Conservation (phyloP, 768 basidiomycete species). For the Tricholoma sp. region DNA sequence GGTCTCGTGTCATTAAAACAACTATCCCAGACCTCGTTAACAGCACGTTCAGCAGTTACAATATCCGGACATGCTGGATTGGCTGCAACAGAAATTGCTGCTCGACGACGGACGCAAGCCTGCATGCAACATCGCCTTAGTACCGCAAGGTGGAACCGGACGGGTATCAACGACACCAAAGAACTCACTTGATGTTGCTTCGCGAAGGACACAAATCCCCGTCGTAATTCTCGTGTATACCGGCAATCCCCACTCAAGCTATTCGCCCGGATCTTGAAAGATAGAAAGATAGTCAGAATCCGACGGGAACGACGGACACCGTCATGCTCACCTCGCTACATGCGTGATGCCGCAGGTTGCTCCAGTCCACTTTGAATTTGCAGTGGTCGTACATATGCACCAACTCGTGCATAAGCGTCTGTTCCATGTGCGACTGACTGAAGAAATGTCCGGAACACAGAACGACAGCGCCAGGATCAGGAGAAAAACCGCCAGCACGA, state of each 20-base stretch:
- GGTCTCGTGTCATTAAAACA: conserved; percentile 94
- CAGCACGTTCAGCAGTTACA: conserved; percentile 78
- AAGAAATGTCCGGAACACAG: conserved; percentile 84
- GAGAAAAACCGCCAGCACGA: conserved; percentile 77
- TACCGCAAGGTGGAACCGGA: background rate
- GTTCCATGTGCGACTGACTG: conserved; percentile 84
- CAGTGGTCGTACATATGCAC: conserved; percentile 95
- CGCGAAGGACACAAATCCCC: conserved; percentile 75
- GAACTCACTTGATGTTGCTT: conserved; percentile 86
- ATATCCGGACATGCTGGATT: conserved; percentile 78
- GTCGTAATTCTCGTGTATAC: conserved; percentile 73
- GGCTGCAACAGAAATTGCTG: conserved; percentile 71
- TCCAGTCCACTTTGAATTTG: conserved; percentile 91
- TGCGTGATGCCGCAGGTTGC: conserved; percentile 86
- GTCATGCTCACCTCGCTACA: conserved; percentile 82
- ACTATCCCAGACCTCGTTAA: conserved; percentile 97
- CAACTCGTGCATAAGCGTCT: conserved; percentile 90
- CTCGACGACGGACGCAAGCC: conserved; percentile 88
- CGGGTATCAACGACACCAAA: conserved; percentile 3
- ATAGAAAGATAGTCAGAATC: conserved; percentile 1
- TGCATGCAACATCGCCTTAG: conserved; percentile 31
- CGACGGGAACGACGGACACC: no score
- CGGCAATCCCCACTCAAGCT: conserved; percentile 92
- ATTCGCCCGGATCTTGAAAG: conserved; percentile 83
- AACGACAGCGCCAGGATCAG: conserved; percentile 71